Evolutionary conservation across 768 basidiomycete species (phyloP), one percentile per base, ranked within the genome.

Genomic region (button mushroom (Agaricus bisporus)): DNA sequence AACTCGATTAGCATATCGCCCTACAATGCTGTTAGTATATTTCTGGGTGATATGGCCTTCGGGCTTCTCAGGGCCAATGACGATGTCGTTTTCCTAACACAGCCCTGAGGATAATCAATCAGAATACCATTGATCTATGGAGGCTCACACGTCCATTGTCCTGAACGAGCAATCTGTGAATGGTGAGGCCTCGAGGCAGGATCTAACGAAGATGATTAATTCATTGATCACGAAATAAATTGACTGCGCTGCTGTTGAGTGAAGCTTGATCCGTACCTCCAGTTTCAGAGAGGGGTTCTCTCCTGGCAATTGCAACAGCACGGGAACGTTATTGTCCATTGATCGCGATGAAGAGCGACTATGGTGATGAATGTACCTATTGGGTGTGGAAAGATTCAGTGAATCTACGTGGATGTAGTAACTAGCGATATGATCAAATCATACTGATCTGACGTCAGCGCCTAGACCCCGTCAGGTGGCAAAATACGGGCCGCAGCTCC

Each of bases 11-110:
- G 85, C 73, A 58, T 88, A 88, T 60, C 86, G 73, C 26, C 88
- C 88, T 48, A 89, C 74, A 62, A 88, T 74, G 9, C 82, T 80
- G 68, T 89, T 88, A 43, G 77, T 81, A 67, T 89, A 89, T 66
- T 82, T 85, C 64, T 84, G 77, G 10, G 64, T 66, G 29, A 71
- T 64, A 64, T 88, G 85, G 56, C 73, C 80, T 57, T 73, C 61
- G 47, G 85, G 80, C 41, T 71, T 66, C 68, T 87, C 82, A 37
- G 88, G 87, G 15, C 86, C 88, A 59, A 88, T 75, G 41, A 90
- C 79, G 54, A 90, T 77, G 65, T 89, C 88, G 67, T 89, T 85
- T 5, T 83, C 86, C 85, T 87, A 59, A 20, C 29, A 47, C 17
- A 5, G 14, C 8, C 32, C 50, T 51, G 37, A 57, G 49, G 29